Percentiles rank a stretch among this genome's conserved stretches.
Evolutionary conservation across 768 basidiomycete species (phyloP).

Genomic region (Ramaria rubella): DNA sequence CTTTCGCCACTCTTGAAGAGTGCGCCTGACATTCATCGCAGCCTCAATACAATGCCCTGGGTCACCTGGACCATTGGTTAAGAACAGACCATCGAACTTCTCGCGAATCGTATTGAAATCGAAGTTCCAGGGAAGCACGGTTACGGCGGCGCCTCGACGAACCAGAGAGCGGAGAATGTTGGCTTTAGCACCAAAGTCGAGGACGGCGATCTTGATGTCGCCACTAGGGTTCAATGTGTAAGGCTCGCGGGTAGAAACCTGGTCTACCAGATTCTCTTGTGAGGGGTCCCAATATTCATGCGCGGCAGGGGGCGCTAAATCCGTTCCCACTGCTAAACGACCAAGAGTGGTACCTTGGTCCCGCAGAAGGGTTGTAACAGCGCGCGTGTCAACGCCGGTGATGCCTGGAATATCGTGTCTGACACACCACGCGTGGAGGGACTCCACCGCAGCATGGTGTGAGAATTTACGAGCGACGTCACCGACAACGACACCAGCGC

Average conservation of each 20-base stretch:
- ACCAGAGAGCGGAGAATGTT: constrained; percentile 94
- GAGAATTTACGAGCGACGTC: constrained; percentile 95
- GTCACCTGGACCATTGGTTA: constrained; percentile 96
- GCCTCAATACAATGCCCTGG: constrained; percentile 86
- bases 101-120: constrained; percentile 92
- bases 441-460: constrained; percentile 91
- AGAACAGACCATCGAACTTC: constrained; percentile 89
- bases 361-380: constrained; percentile 87
- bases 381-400: constrained; percentile 96
- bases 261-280: constrained; percentile 86
- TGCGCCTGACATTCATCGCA: constrained; percentile 70
- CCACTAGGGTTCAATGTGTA: constrained; percentile 85
- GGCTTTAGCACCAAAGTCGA: constrained; percentile 97
- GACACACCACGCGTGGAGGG: constrained; percentile 87
- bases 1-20: constrained; percentile 82
- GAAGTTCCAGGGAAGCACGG: constrained; percentile 95
- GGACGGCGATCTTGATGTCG: constrained; percentile 86
- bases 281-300: constrained; percentile 93
- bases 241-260: constrained; percentile 78
- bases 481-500: constrained; percentile 86
- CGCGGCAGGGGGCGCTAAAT: constrained; percentile 52
- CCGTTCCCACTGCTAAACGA: constrained; percentile 76
- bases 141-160: constrained; percentile 84
- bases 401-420: constrained; percentile 87
- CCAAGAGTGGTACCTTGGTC: constrained; percentile 97